Percentiles rank a stretch among this genome's conserved stretches.
Evolutionary conservation across 2,329 filamentous ascomycete species (phyloP).

Genomic region (Colletotrichum sp.): DNA sequence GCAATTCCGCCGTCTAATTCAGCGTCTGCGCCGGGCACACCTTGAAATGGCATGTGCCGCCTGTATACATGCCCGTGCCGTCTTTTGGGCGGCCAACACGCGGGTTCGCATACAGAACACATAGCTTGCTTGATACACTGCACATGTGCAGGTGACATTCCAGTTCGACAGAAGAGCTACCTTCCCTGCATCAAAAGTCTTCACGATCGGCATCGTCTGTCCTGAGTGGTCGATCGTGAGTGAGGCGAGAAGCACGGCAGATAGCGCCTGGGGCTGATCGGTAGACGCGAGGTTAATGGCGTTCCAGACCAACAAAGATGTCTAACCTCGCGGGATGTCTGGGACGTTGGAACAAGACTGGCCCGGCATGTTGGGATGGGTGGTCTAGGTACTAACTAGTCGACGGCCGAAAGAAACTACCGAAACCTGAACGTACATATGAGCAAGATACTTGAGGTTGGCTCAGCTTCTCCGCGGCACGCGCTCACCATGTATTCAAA

Average conservation of each 20-base stretch:
- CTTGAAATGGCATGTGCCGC: slow-evolving; percentile 4
- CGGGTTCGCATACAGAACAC: not conserved
- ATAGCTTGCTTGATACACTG: not conserved
- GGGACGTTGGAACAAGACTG: not conserved
- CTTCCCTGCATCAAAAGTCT: not conserved
- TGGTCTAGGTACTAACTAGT: not conserved
- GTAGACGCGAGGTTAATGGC: not conserved
- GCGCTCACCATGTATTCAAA: not conserved
- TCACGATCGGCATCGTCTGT: not conserved
- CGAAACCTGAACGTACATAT: not conserved
- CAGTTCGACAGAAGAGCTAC: not conserved
- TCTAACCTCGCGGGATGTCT: not conserved
- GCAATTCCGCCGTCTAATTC: slow-evolving; percentile 3
- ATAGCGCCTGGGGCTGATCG: slow-evolving; percentile 1
- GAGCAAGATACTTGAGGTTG: not conserved
- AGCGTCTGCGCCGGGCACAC: not conserved
- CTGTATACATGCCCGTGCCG: not conserved
- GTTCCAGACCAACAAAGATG: not conserved
- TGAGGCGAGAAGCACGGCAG: not conserved
- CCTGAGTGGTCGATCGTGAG: not conserved
- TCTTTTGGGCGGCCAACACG: not conserved
- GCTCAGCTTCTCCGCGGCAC: not conserved
- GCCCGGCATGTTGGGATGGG: not conserved
- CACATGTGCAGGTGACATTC: not conserved
- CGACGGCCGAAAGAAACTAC: not conserved